Conservation (phyloP, 495 filamentous ascomycete species). For the Xylaria acuta region DNA sequence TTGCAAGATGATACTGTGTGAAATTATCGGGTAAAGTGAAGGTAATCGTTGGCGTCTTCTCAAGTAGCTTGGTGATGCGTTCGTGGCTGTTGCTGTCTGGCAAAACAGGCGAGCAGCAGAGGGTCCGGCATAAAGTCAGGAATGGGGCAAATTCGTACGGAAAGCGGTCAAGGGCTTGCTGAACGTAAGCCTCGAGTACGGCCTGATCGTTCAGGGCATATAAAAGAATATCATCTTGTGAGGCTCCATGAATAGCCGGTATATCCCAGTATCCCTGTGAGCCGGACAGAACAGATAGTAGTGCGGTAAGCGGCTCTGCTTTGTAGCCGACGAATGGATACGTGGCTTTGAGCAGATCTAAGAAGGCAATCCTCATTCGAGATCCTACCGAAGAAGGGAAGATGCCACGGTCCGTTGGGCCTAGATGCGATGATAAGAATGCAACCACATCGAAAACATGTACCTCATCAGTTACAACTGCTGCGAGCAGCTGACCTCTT, state of each 20-base stretch:
- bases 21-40: slow-evolving; percentile 70
- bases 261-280: slow-evolving; percentile 62
- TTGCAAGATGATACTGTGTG: slow-evolving; percentile 71
- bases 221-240: slow-evolving; percentile 55
- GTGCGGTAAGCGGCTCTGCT: slow-evolving; percentile 66
- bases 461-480: slow-evolving; percentile 58
- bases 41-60: slow-evolving; percentile 73
- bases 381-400: slow-evolving; percentile 55
- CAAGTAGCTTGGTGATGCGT: slow-evolving; percentile 61
- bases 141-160: slow-evolving; percentile 89
- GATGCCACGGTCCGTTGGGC: slow-evolving; percentile 50
- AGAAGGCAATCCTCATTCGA: slow-evolving; percentile 63
- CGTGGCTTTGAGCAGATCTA: slow-evolving; percentile 68
- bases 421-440: slow-evolving; percentile 59
- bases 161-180: slow-evolving; percentile 72
- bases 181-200: slow-evolving; percentile 63
- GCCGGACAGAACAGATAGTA: slow-evolving; percentile 65
- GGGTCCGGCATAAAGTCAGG: slow-evolving; percentile 54
- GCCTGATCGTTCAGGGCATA: slow-evolving; percentile 61
- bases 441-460: slow-evolving; percentile 68
- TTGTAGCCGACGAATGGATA: slow-evolving; percentile 67
- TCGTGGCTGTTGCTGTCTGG: slow-evolving; percentile 59
- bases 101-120: slow-evolving; percentile 43
- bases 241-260: slow-evolving; percentile 41
- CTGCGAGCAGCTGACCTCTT: slow-evolving; percentile 48